Base-by-base conservation (phyloP, 345 rosid species). In the Moringa oleifera region DNA sequence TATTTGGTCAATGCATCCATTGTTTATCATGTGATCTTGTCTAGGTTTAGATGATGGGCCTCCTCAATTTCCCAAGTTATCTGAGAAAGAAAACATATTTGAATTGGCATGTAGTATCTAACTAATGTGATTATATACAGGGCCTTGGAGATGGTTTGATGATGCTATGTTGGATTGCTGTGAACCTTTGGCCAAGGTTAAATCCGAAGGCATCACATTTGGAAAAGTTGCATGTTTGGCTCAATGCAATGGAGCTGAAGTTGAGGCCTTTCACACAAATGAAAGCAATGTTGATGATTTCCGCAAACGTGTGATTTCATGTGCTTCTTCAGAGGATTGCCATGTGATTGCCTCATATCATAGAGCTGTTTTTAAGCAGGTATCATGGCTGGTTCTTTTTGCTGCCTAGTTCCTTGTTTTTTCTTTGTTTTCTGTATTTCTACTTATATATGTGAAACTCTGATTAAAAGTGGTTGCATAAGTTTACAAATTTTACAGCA, bases 91-190 rank as follows among this genome's bases (percentile, higher is more conserved):
- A 41, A 4, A 41, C 6, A 4, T 1, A 41, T 23, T 7, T 20
- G 17, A 15, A 12, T 18, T 45, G 47, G n/a, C 13, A 23, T 17
- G 55, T 25, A n/a, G n/a, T n/a, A n/a, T n/a, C n/a, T n/a, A n/a
- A n/a, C n/a, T n/a, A n/a, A n/a, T n/a, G n/a, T n/a, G n/a, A n/a
- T n/a, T 55, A 0, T 20, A 0, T 19, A 19, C 71, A 78, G 79
- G 79, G 6, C 72, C 72, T 23, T 74, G 76, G 74, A 71, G 82
- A 63, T 78, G 82, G 79, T 74, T 78, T 45, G 77, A 71, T 58
- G 82, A 71, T 55, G 51, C 82, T 0, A 74, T 71, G 79, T 64
- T 78, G 55, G 77, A 78, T 68, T 78, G 79, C 33, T 74, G 82
- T 15, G 77, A 78, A 56, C 60, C 79, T 56, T 31, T 74, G 58